phyloP scores from a whole-genome alignment of 495 filamentous ascomycete genomes.

The Copromyces sp. region DNA sequence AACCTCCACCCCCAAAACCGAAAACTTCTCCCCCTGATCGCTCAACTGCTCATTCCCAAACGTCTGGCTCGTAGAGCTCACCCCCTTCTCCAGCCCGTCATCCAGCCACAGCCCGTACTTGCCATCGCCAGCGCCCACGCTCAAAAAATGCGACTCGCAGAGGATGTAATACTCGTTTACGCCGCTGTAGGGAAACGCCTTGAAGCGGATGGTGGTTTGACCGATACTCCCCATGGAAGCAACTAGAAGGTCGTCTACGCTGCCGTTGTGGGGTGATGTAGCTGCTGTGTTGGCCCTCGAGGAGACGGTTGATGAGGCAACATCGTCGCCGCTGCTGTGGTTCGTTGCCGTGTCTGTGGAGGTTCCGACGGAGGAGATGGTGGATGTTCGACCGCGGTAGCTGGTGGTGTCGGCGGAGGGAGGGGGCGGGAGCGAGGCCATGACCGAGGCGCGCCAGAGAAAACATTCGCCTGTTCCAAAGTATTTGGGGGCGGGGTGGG shows the following conservation, averaged over 20 bases:
- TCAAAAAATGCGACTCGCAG: slow-evolving; percentile 78
- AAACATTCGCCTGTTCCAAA: slow-evolving; percentile 97
- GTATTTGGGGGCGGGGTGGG: slow-evolving; percentile 71
- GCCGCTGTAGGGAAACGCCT: slow-evolving; percentile 92
- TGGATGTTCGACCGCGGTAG: slow-evolving; percentile 58
- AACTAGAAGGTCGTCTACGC: background rate
- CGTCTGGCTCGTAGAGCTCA: slow-evolving; percentile 71
- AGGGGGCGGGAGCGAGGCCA: slow-evolving; percentile 58
- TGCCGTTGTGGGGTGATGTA: background rate
- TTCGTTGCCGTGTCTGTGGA: background rate
- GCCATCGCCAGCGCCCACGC: slow-evolving; percentile 78
- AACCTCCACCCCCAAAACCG: slow-evolving; percentile 81
- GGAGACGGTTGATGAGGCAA: background rate
- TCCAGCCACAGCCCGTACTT: slow-evolving; percentile 91
- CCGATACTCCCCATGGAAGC: slow-evolving; percentile 1
- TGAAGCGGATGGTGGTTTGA: slow-evolving; percentile 67
- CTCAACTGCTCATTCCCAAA: slow-evolving; percentile 96
- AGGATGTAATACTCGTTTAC: slow-evolving; percentile 95
- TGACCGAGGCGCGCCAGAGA: slow-evolving; percentile 73
- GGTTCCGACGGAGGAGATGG: slow-evolving; percentile 28
- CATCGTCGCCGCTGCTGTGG: background rate
- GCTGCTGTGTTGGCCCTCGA: slow-evolving; percentile 1
- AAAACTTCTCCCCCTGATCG: slow-evolving; percentile 88
- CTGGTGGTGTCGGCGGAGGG: slow-evolving; percentile 65
- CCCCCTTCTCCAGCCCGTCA: slow-evolving; percentile 73